Evolutionary conservation across 1,139 yeast genomes (phyloP), one percentile per base, ranked within the genome.

Genomic region (Sugiyamaella neomexicana): DNA sequence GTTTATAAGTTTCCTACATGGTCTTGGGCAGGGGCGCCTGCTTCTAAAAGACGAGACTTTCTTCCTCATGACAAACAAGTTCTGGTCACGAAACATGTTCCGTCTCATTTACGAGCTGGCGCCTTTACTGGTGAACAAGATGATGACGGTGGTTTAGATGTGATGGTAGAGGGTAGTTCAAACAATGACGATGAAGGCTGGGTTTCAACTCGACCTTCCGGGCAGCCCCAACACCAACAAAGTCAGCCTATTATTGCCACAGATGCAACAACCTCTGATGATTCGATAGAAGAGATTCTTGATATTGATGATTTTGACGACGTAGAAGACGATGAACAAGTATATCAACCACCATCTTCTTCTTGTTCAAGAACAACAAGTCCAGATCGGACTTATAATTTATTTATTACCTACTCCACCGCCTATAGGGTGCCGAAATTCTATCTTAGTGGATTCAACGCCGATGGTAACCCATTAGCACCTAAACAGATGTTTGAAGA

Each of bases 401-500:
- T 93, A 54, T 93, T 86, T 73, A 90, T 93, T 64, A 82, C 95
- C 7, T 93, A 93, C 69, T 89, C 97, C 17, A 91, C 99, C 0
- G 88, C 97, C 1, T 93, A 93, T 69, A 78, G 98, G 43, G 99
- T 95, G 6, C 99, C 99, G 37, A 90, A 95, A 75, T 78, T 95
- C 78, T 95, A 90, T 66, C 74, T 93, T 52, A 89, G 89, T 16
- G 99, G 99, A 0, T 93, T 84, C 74, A 84, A 83, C 65, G 78
- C 83, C 15, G 81, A 86, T 58, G 98, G 99, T 0, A 79, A 84
- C 15, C 99, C 99, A 1, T 74, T 93, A 36, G 76, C 87, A 25
- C 97, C 99, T 0, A 76, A 83, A 34, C 86, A 88, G 65, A 93
- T 93, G 98, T 90, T 90, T 73, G 95, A 91, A 65, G 99, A 93